A percentile compares a stretch with the other conserved stretches of the same genome.
Evolutionary conservation across 441 rosid species (phyloP).

Genomic region (Cnidoscolus chayamansa): DNA sequence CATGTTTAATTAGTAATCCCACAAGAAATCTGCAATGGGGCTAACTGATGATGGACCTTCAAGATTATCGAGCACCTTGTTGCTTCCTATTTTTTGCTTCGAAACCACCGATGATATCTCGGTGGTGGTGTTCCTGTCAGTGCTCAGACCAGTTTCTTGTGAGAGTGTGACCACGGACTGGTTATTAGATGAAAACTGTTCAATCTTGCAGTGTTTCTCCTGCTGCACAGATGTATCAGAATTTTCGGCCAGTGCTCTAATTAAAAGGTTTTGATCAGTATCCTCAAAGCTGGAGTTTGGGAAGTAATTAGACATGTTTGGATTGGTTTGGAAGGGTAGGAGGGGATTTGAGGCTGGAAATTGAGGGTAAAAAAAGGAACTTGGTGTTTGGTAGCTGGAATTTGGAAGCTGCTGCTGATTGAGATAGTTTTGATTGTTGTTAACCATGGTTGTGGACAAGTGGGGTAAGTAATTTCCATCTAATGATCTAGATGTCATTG

Average conservation of each 20-base stretch:
- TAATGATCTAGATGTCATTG: slow-evolving; percentile 24
- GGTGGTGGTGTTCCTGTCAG: slow-evolving; percentile 56
- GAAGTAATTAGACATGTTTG: slow-evolving; percentile 19
- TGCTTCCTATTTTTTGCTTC: slow-evolving; percentile 37
- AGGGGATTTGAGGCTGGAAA: slow-evolving; percentile 28
- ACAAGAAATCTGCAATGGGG: slow-evolving; percentile 43
- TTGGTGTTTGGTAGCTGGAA: slow-evolving; percentile 23
- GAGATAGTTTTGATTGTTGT: slow-evolving; percentile 18
- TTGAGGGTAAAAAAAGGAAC: slow-evolving; percentile 31
- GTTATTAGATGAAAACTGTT: slow-evolving; percentile 60
- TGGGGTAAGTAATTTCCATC: slow-evolving; percentile 22
- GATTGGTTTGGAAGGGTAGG: slow-evolving; percentile 34
- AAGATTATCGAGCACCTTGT: slow-evolving; percentile 25
- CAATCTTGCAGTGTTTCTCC: slow-evolving; percentile 48
- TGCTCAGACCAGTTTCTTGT: slow-evolving; percentile 78
- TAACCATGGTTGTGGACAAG: slow-evolving; percentile 8
- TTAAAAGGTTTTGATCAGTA: slow-evolving; percentile 24
- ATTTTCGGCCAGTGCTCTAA: slow-evolving; percentile 18
- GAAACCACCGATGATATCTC: slow-evolving; percentile 63
- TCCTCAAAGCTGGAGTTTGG: slow-evolving; percentile 18
- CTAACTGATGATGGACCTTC: slow-evolving; percentile 18
- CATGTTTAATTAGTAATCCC: slow-evolving; percentile 37
- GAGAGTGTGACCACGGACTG: slow-evolving; percentile 62
- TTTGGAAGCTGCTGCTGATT: slow-evolving; percentile 19
- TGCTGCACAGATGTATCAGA: no score